Percentiles rank a stretch among this genome's conserved stretches.
phyloP scores from a whole-genome alignment of 2,329 filamentous ascomycete genomes.

The Pleoardoris graminearum region DNA sequence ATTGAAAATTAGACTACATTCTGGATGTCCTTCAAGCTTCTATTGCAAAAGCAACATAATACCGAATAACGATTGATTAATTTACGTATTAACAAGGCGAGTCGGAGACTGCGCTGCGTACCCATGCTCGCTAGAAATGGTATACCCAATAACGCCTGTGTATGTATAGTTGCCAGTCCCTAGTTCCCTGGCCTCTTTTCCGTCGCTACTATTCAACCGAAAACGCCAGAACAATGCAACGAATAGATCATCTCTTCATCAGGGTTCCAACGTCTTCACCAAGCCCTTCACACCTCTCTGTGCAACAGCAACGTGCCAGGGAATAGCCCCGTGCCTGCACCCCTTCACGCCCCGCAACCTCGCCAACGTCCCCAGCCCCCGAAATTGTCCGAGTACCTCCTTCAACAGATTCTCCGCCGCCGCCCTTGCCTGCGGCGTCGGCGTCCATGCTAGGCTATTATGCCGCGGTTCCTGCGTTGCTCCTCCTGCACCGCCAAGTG shows the following conservation, averaged over 20 bases:
- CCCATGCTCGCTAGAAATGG: no score
- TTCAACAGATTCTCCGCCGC: slow-evolving; percentile 64
- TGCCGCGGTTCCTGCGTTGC: slow-evolving; percentile 21
- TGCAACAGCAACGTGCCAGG: slow-evolving; percentile 76
- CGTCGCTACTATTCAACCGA: no score
- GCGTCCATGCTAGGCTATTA: slow-evolving; percentile 41
- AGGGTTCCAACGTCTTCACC: slow-evolving; percentile 16
- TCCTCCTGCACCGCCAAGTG: not conserved
- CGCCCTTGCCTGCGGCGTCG: slow-evolving; percentile 32
- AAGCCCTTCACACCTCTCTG: slow-evolving; percentile 69
- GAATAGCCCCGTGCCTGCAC: slow-evolving; percentile 63
- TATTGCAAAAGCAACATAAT: no score
- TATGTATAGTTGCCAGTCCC: no score
- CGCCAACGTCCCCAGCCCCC: slow-evolving; percentile 70
- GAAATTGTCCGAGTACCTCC: slow-evolving; percentile 71
- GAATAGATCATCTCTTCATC: not conserved
- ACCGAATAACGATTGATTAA: no score
- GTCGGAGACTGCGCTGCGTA: no score
- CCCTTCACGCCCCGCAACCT: slow-evolving; percentile 64
- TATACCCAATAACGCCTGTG: no score
- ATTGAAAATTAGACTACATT: slow-evolving; percentile 27
- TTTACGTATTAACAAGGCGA: no score
- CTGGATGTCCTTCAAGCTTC: no score
- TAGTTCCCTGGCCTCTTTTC: no score
- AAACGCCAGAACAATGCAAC: not conserved